Evolutionary conservation across 768 basidiomycete genomes (phyloP).

Genomic region (Leccinellum luteum): DNA sequence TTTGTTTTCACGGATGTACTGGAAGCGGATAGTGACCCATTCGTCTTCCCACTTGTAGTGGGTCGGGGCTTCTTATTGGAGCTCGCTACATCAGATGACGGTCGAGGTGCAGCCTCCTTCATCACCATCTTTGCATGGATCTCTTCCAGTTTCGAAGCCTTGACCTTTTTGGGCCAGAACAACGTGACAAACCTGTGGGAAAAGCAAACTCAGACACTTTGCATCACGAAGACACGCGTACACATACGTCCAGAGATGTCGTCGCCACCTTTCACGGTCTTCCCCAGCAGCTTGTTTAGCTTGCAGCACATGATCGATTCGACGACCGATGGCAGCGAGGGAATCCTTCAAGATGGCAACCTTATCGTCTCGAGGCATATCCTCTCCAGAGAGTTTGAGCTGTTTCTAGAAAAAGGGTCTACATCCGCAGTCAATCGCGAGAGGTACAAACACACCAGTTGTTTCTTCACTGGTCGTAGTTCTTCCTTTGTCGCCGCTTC

Average conservation of each 20-base stretch:
- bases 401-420: conserved; percentile 65
- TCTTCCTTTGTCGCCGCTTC: conserved; percentile 92
- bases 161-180: conserved; percentile 98
- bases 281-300: conserved; percentile 76
- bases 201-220: conserved; percentile 5
- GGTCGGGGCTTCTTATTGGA: conserved; percentile 60
- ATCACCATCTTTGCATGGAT: conserved; percentile 96
- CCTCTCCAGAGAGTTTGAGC: conserved; percentile 89
- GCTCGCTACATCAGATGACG: conserved; percentile 45
- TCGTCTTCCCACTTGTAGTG: conserved; percentile 47
- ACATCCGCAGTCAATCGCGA: background rate
- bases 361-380: conserved; percentile 94
- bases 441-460: conserved; percentile 58
- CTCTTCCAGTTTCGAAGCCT: conserved; percentile 88
- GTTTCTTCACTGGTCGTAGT: conserved; percentile 93
- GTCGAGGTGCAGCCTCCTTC: conserved; percentile 71
- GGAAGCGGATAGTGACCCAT: conserved; percentile 47
- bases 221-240: conserved; percentile 1
- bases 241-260: conserved; percentile 96
- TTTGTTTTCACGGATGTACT: conserved; percentile 49
- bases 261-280: conserved; percentile 83
- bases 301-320: conserved; percentile 82
- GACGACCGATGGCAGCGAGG: conserved; percentile 86
- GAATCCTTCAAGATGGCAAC: conserved; percentile 95
- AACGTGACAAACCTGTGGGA: conserved; percentile 81